Conservation (phyloP, 73 alveolate genomes). For the Paramecium octaurelia region DNA sequence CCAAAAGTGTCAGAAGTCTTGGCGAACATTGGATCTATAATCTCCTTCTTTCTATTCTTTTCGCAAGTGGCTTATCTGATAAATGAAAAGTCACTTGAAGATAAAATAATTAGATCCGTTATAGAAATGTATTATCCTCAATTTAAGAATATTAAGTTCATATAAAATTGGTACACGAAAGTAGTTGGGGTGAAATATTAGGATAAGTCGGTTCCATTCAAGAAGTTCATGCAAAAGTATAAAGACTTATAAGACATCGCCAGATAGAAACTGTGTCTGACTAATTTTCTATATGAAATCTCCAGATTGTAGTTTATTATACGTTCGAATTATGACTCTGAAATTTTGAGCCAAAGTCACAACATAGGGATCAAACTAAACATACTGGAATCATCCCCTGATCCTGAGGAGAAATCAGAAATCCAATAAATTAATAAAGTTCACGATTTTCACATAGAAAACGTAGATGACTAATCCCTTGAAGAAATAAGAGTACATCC, state of each 20-base stretch:
- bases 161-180: background rate
- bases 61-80: background rate
- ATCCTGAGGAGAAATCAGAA: background rate
- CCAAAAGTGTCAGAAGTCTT: conserved; percentile 2
- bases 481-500: background rate
- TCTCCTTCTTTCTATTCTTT: background rate
- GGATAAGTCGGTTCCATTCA: background rate
- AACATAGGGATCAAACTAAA: background rate
- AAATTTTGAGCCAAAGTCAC: background rate
- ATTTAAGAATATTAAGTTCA: no score
- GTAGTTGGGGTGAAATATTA: background rate
- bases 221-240: background rate
- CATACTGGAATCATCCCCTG: background rate
- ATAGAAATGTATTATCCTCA: background rate
- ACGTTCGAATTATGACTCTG: background rate
- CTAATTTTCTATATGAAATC: background rate
- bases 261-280: background rate
- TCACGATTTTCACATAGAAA: background rate
- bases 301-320: conserved; percentile 21
- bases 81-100: conserved; percentile 4
- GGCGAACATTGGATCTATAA: conserved; percentile 3
- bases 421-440: background rate
- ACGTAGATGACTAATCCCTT: background rate
- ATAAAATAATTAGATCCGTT: background rate
- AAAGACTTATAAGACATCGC: background rate